Evolutionary conservation across 768 basidiomycete species (phyloP).

Genomic region (Gymnopilus junonius): DNA sequence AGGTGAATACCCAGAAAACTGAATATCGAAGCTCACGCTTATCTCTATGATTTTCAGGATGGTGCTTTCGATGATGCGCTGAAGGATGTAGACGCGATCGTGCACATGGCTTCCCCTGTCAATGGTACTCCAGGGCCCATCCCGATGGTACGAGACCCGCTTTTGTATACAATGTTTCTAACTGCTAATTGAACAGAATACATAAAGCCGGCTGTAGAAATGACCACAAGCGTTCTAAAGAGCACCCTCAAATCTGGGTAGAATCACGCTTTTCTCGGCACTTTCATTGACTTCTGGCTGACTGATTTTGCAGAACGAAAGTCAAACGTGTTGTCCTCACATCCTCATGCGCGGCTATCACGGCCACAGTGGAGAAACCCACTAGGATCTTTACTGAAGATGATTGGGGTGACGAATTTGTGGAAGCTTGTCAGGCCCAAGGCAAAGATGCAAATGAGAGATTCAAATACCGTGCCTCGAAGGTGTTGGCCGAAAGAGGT

Average conservation of each 20-base stretch:
- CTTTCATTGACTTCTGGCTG: background rate
- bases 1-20: background rate
- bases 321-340: slow-evolving; percentile 74
- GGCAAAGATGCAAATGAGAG: slow-evolving; percentile 39
- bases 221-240: slow-evolving; percentile 1
- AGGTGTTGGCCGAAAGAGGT: slow-evolving; percentile 70
- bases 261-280: background rate
- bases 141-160: slow-evolving; percentile 31
- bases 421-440: slow-evolving; percentile 44
- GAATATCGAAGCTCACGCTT: background rate
- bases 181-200: background rate
- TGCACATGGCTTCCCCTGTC: slow-evolving; percentile 71
- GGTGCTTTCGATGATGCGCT: slow-evolving; percentile 82
- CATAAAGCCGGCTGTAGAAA: slow-evolving; percentile 9
- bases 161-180: background rate
- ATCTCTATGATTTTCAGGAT: slow-evolving; percentile 36
- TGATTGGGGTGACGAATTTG: slow-evolving; percentile 68
- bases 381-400: slow-evolving; percentile 36
- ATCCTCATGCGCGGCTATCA: slow-evolving; percentile 42
- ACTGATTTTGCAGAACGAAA: background rate
- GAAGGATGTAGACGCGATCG: slow-evolving; percentile 72
- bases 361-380: background rate
- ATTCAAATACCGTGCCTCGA: slow-evolving; percentile 58
- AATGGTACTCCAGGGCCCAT: slow-evolving; percentile 44
- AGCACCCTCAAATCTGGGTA: slow-evolving; percentile 7